These are phyloP conservation scores for Novymonas esmeraldas DNA, from an alignment of 208 protist species.

Conservation along the genomic window DNA sequence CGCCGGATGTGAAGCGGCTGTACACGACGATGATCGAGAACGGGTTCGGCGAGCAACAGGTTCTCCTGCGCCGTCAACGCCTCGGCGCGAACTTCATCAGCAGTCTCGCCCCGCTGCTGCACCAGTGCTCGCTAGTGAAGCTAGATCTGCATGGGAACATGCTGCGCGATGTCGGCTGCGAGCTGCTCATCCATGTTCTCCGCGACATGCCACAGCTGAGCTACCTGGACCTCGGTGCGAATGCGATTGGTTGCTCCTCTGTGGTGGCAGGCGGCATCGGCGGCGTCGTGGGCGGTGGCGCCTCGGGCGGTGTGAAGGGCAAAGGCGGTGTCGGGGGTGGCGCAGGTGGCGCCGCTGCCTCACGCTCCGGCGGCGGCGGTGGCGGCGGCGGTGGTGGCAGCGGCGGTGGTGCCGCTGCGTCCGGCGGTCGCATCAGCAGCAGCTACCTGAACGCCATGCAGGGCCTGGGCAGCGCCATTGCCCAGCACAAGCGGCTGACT, in stretches of 20 bases:
- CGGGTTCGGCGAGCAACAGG: conserved; percentile 63
- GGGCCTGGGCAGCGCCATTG: conserved; percentile 60
- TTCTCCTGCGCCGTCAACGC: conserved; percentile 70
- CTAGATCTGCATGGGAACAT: conserved; percentile 87
- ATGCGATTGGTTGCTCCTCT: conserved; percentile 60
- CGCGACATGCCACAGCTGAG: conserved; percentile 66
- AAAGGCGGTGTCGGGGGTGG: not conserved
- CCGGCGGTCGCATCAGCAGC: conserved; percentile 15
- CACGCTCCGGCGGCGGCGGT: not conserved
- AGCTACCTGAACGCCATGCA: conserved; percentile 53
- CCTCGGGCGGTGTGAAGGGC: not conserved
- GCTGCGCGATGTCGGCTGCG: conserved; percentile 83
- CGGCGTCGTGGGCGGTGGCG: not conserved
- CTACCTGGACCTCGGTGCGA: conserved; percentile 85
- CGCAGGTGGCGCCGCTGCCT: not conserved
- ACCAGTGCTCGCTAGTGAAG: conserved; percentile 63
- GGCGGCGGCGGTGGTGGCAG: not conserved
- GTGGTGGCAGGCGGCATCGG: not conserved
- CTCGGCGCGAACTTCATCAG: conserved; percentile 78
- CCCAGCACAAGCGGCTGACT: conserved; percentile 68
- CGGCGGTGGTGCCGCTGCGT: not conserved
- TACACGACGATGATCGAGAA: conserved; percentile 83
- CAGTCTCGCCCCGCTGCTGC: conserved; percentile 68
- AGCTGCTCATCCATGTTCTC: conserved; percentile 75
- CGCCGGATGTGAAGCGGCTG: conserved; percentile 61